Percentiles rank a stretch among this genome's conserved stretches.
These are phyloP conservation scores for Paraconiothyrium brasiliense DNA, from an alignment of 2,329 filamentous ascomycete genomes.

Conservation along the genomic window DNA sequence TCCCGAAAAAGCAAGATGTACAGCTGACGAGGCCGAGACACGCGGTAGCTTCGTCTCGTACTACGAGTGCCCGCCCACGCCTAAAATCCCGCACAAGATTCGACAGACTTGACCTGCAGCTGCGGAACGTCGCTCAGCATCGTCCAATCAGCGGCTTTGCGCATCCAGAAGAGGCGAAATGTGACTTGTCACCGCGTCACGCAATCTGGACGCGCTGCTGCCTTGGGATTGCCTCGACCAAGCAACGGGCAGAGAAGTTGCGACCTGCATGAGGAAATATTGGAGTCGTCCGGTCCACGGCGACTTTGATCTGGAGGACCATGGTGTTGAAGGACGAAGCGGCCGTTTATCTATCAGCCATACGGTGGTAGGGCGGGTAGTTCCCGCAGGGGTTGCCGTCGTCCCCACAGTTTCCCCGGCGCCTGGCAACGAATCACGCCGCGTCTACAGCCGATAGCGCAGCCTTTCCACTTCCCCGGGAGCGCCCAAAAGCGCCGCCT, in stretches of 20 bases:
- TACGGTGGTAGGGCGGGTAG: slow-evolving; percentile 17
- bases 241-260: slow-evolving; percentile 1
- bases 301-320: background rate
- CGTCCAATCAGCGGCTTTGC: slow-evolving; percentile 28
- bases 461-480: slow-evolving; percentile 32
- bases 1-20: slow-evolving; percentile 9
- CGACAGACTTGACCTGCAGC: slow-evolving; percentile 11
- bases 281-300: slow-evolving; percentile 22
- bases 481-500: slow-evolving; percentile 27
- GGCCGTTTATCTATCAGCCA: slow-evolving; percentile 15
- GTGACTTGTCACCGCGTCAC: slow-evolving; percentile 26
- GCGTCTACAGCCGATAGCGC: slow-evolving; percentile 20
- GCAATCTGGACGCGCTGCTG: slow-evolving; percentile 23
- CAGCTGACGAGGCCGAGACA: slow-evolving; percentile 10
- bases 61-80: slow-evolving; percentile 6
- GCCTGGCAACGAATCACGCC: slow-evolving; percentile 27
- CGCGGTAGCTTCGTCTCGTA: slow-evolving; percentile 6
- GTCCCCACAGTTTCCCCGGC: slow-evolving; percentile 26
- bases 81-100: slow-evolving; percentile 5
- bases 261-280: slow-evolving; percentile 14
- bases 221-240: slow-evolving; percentile 24
- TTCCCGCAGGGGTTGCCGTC: slow-evolving; percentile 19
- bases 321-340: slow-evolving; percentile 1
- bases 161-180: slow-evolving; percentile 24
- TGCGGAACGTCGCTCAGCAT: slow-evolving; percentile 24